Conservation (phyloP, 495 filamentous ascomycete genomes). For the Geopyxis carbonaria region DNA sequence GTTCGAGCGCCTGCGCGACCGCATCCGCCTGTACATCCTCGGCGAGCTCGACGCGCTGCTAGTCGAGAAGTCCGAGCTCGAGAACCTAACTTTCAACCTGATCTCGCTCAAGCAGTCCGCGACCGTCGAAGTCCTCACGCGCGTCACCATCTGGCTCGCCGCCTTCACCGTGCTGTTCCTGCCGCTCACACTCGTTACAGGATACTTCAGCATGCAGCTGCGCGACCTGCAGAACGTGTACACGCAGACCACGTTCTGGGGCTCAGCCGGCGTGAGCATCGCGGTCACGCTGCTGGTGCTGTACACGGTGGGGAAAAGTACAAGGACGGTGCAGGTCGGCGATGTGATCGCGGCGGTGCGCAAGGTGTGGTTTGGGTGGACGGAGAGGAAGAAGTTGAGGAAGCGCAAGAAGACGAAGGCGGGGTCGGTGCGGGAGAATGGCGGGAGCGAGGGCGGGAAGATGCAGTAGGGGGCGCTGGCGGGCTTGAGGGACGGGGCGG, state of each 20-base stretch:
- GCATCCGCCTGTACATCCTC: slow-evolving; percentile 60
- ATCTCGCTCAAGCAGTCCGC: slow-evolving; percentile 70
- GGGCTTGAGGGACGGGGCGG: too few relatives aligned
- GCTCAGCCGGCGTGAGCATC: slow-evolving; percentile 50
- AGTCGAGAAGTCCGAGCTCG: slow-evolving; percentile 59
- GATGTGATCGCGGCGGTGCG: slow-evolving; percentile 16
- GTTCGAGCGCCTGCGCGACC: slow-evolving; percentile 60
- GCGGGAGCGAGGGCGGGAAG: too few relatives aligned
- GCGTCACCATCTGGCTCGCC: slow-evolving; percentile 64
- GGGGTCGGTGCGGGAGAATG: too few relatives aligned
- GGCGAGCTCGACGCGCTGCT: slow-evolving; percentile 66
- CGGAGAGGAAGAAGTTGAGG: slow-evolving; percentile 6
- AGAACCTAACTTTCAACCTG: slow-evolving; percentile 62
- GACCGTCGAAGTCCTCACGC: slow-evolving; percentile 58
- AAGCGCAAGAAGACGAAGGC: slow-evolving; percentile 4
- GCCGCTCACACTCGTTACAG: slow-evolving; percentile 66
- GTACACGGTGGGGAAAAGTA: slow-evolving; percentile 26
- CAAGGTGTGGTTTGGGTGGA: slow-evolving; percentile 14
- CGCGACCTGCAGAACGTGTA: slow-evolving; percentile 40
- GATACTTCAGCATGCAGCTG: slow-evolving; percentile 65
- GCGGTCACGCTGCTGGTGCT: slow-evolving; percentile 44
- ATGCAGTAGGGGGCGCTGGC: too few relatives aligned
- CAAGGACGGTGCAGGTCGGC: slow-evolving; percentile 20
- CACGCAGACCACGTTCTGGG: slow-evolving; percentile 51
- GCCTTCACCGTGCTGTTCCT: slow-evolving; percentile 75